Conservation (phyloP, 1,139 yeast species). For the Candida sanyaensis region DNA sequence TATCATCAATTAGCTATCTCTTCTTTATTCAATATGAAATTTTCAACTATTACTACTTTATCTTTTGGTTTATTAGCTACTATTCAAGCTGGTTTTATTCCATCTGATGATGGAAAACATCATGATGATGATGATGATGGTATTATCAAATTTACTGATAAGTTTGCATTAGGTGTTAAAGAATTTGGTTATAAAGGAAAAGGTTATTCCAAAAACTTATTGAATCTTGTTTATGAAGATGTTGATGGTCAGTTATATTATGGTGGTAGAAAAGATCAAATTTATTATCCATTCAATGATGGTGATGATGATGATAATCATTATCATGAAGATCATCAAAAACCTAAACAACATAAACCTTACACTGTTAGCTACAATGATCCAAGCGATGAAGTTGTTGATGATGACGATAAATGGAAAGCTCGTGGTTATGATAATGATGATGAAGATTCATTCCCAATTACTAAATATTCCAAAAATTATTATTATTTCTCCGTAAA, state of each 20-base stretch:
- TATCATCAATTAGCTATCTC: not conserved
- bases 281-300: not conserved
- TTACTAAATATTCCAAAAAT: not conserved
- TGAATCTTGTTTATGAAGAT: not conserved
- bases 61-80: conserved; percentile 6
- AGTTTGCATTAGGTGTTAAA: conserved; percentile 11
- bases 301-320: not conserved
- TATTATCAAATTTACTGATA: conserved; percentile 6
- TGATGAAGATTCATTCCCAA: not conserved
- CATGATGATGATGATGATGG: conserved; percentile 3
- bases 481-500: conserved; percentile 1
- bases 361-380: not conserved
- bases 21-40: conserved; percentile 5
- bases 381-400: not conserved
- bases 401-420: conserved; percentile 1
- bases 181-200: conserved; percentile 2
- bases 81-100: conserved; percentile 8
- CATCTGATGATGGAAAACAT: not conserved
- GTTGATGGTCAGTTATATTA: conserved; percentile 2
- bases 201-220: conserved; percentile 1
- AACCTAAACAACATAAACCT: not conserved
- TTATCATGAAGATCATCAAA: no score
- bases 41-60: not conserved
- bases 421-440: conserved; percentile 1
- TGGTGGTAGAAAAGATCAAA: conserved; percentile 2